Base-by-base conservation (phyloP, 305 asterid species). In the Rubia tinctorum region DNA sequence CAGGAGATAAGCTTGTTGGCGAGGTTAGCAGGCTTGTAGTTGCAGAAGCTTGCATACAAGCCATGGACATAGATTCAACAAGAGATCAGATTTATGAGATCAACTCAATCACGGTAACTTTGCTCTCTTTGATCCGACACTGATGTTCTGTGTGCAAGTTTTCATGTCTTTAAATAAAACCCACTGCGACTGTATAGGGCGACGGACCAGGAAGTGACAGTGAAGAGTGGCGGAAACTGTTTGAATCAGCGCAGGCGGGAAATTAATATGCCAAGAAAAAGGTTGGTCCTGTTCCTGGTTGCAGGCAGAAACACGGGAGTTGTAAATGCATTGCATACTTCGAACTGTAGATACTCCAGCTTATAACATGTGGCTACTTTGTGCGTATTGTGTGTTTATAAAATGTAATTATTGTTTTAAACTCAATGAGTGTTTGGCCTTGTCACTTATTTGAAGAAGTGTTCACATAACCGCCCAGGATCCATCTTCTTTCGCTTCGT, bases 1-100 rank as follows among this genome's bases (percentile, higher is more conserved):
- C 79, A 94, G 98, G 98, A 72, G 99, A 94, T 87, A 89, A 83
- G 69, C 96, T 94, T 25, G 95, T 92, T 49, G 99, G 99, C 43
- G 98, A 94, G 88, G 98, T 84, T 59, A 94, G 99, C 66, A 88
- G 99, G 84, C 88, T 94, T 71, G 98, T 94, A 15, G 90, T 94
- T 66, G 98, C 99, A 25, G 99, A 94, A 85, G 99, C 99, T 73
- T 94, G 99, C 80, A 68, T 92, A 80, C 99, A 94, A 79, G 97
- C 95, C 59, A 73, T 94, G 75, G 98, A 95, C 83, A 85, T 90
- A 61, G 95, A 87, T 55, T 80, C 86, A 73, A 92, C 97, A 6
- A 77, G 80, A 84, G 93, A 96, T 72, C 94, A 95, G 81, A 90
- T 84, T 56, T 92, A 89, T 68, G 99, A 95, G 81, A 83, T 92